Percentiles rank a stretch among this genome's conserved stretches.
phyloP scores from a whole-genome alignment of 257 asterid genomes.

The Mentha longifolia region DNA sequence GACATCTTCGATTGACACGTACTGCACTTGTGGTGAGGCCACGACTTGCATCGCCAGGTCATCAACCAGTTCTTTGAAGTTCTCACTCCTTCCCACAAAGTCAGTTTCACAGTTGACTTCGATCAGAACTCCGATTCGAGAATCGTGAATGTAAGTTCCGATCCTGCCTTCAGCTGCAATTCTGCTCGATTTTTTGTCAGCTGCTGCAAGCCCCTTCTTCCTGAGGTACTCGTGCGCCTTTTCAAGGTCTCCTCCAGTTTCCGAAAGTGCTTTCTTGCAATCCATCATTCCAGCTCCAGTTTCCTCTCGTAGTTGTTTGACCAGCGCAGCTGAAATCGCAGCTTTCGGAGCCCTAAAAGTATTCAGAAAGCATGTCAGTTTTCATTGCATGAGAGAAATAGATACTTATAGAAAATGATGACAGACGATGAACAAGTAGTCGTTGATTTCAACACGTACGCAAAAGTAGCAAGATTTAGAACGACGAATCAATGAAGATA shows the following conservation, averaged over 20 bases:
- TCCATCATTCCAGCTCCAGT: conserved; percentile 99
- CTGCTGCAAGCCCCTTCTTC: conserved; percentile 91
- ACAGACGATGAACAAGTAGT: neutral
- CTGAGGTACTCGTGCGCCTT: conserved; percentile 93
- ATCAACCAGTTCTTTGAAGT: conserved; percentile 71
- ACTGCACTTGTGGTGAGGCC: conserved; percentile 86
- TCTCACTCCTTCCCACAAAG: conserved; percentile 88
- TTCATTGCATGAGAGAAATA: neutral
- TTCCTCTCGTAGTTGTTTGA: conserved; percentile 93
- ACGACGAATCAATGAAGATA: conserved; percentile 20
- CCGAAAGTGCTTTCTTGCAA: conserved; percentile 97
- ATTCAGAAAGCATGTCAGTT: conserved; percentile 20
- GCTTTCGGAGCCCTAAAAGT: conserved; percentile 60
- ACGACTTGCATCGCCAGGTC: conserved; percentile 97
- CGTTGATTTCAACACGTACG: neutral
- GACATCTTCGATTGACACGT: conserved; percentile 75
- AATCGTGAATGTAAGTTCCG: conserved; percentile 84
- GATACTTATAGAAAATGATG: neutral
- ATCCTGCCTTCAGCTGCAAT: conserved; percentile 97
- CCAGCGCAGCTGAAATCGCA: conserved; percentile 74
- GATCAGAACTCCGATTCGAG: conserved; percentile 93
- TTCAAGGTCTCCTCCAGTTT: conserved; percentile 84
- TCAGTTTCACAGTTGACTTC: conserved; percentile 98
- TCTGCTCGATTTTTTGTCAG: conserved; percentile 93
- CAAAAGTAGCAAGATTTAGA: neutral